Conservation (phyloP, 371 early-diverging fungal genomes). For the Mucor indicus region DNA sequence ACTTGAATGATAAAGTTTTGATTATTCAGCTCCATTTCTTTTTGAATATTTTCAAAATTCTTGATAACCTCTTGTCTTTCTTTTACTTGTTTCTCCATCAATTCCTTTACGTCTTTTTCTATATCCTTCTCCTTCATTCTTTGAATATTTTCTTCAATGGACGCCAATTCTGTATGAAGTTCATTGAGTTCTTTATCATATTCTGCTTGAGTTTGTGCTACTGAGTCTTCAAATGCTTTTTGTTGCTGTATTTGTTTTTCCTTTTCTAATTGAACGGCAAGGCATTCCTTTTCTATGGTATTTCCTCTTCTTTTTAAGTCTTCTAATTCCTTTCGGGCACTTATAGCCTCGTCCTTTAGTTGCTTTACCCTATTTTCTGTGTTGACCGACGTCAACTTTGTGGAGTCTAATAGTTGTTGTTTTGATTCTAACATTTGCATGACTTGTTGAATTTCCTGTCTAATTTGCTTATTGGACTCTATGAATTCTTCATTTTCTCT, state of each 20-base stretch:
- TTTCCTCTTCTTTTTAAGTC: slow-evolving; percentile 26
- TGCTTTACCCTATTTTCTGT: slow-evolving; percentile 30
- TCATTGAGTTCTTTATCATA: slow-evolving; percentile 21
- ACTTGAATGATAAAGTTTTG: slow-evolving; percentile 15
- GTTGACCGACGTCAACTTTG: slow-evolving; percentile 21
- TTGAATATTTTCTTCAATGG: slow-evolving; percentile 12
- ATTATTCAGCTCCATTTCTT: slow-evolving; percentile 11
- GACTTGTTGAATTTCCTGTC: slow-evolving; percentile 36
- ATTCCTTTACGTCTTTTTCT: slow-evolving; percentile 4
- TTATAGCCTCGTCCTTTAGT: slow-evolving; percentile 37
- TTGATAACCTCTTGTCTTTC: slow-evolving; percentile 6
- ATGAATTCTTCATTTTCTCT: slow-evolving; percentile 30
- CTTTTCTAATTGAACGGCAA: slow-evolving; percentile 18
- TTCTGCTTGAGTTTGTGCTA: slow-evolving; percentile 19
- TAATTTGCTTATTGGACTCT: slow-evolving; percentile 32
- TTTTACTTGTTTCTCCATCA: slow-evolving; percentile 16
- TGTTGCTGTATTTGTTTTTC: slow-evolving; percentile 23
- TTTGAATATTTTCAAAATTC: slow-evolving; percentile 6
- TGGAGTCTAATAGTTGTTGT: slow-evolving; percentile 35
- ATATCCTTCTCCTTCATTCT: slow-evolving; percentile 11
- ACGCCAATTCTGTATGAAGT: slow-evolving; percentile 11
- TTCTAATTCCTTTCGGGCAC: slow-evolving; percentile 38
- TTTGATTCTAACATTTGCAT: slow-evolving; percentile 40
- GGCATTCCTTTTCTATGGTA: slow-evolving; percentile 23
- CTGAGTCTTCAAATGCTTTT: slow-evolving; percentile 19